A percentile compares a stretch with the other conserved stretches of the same genome.
Evolutionary conservation across 768 basidiomycete species (phyloP).

Genomic region (Suillus subaureus): DNA sequence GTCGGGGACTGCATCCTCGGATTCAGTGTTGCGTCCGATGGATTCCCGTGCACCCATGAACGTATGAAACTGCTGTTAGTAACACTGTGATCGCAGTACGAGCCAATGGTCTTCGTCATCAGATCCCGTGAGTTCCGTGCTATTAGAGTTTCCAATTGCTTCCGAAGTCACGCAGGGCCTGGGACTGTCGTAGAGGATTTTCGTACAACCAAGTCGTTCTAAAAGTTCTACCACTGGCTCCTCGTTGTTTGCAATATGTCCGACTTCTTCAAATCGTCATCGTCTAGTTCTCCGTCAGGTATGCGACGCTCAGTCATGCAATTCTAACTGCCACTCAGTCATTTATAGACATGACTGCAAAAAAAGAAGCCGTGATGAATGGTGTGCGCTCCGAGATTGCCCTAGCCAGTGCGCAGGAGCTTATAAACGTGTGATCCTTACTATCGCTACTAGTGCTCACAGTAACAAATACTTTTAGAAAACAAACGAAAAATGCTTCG

Average conservation of each 20-base stretch:
- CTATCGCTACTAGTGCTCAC: neutral
- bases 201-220: neutral
- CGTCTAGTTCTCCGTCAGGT: conserved; percentile 34
- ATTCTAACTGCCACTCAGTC: neutral
- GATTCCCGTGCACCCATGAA: conserved; percentile 76
- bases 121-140: neutral
- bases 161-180: neutral
- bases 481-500: conserved; percentile 77
- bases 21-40: conserved; percentile 37
- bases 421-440: conserved; percentile 62
- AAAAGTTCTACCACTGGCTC: neutral
- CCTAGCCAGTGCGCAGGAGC: conserved; percentile 75
- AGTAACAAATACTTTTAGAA: conserved; percentile 47
- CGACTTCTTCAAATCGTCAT: conserved; percentile 53
- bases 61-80: neutral
- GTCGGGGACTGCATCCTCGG: conserved; percentile 45
- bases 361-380: conserved; percentile 55
- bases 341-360: conserved; percentile 37
- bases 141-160: neutral
- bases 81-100: neutral
- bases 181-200: neutral
- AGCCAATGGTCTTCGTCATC: neutral
- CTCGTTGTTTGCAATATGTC: conserved; percentile 40
- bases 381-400: conserved; percentile 71
- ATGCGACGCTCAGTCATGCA: neutral